Evolutionary conservation across 225 moss, liverwort and hornwort species (phyloP).

Genomic region (Physcomitrium patens): DNA sequence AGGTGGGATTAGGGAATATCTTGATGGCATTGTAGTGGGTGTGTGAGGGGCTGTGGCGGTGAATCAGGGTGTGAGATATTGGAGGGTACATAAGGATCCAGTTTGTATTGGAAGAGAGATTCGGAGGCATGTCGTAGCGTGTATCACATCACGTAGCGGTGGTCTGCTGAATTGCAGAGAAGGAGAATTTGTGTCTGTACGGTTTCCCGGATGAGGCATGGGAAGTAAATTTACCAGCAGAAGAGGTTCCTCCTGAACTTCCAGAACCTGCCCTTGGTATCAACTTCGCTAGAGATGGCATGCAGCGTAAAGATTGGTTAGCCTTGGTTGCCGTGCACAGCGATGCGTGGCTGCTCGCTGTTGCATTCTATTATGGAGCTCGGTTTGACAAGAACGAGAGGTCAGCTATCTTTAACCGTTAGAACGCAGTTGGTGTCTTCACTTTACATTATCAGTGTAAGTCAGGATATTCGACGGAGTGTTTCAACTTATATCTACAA

Average conservation of each 20-base stretch:
- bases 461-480: background rate
- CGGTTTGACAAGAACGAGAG: constrained; percentile 38
- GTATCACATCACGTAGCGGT: background rate
- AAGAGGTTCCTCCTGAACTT: too few species aligned
- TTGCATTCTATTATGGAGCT: constrained; percentile 34
- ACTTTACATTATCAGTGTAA: background rate
- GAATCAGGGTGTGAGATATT: background rate
- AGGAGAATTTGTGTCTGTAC: constrained; percentile 36
- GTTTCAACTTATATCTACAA: too few species aligned
- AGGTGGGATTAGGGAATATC: background rate
- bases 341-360: constrained; percentile 33
- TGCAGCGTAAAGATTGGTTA: too few species aligned
- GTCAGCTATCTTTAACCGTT: background rate
- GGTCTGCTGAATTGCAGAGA: constrained; percentile 19
- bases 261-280: too few species aligned
- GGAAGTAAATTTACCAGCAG: too few species aligned
- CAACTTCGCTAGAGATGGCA: too few species aligned
- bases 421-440: background rate
- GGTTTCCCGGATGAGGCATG: too few species aligned
- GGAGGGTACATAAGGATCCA: background rate
- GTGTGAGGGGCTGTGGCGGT: background rate
- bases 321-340: too few species aligned
- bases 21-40: background rate
- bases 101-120: background rate
- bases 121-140: background rate